Percentiles rank a stretch among this genome's conserved stretches.
phyloP scores from a whole-genome alignment of 225 moss, liverwort and hornwort genomes.

The Antitrichia curtipendula region DNA sequence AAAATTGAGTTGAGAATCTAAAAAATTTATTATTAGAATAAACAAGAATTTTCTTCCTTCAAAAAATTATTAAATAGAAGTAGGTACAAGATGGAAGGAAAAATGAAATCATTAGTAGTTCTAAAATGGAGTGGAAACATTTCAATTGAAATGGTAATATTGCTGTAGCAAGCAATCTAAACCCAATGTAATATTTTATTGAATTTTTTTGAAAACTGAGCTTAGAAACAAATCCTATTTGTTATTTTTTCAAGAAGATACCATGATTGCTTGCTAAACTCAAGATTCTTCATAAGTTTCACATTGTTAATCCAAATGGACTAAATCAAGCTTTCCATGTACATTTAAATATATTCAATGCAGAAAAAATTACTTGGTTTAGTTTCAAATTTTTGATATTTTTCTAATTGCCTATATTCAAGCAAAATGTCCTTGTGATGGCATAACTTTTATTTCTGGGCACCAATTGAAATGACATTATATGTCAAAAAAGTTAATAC shows the following conservation, averaged over 20 bases:
- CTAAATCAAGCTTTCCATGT: accelerated
- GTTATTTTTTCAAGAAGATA: not conserved
- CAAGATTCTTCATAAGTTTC: not conserved
- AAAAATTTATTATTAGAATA: not conserved
- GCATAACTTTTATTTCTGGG: accelerated
- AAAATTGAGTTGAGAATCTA: not conserved
- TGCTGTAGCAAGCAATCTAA: not conserved
- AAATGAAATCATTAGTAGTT: not conserved
- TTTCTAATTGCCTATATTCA: accelerated
- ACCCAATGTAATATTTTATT: too few species aligned
- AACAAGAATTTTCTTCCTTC: too few species aligned
- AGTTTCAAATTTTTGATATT: not conserved
- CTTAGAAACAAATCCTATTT: accelerated
- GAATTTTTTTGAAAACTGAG: too few species aligned
- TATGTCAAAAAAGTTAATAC: not conserved
- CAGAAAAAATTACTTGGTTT: too few species aligned
- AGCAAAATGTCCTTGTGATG: accelerated
- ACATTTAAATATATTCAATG: not conserved
- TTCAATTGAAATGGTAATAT: not conserved
- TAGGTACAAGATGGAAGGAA: not conserved
- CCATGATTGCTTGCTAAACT: not conserved
- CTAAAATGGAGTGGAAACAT: too few species aligned
- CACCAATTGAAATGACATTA: not conserved
- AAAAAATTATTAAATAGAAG: not conserved
- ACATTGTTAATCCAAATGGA: not conserved